Evolutionary conservation across 352 stramenopile species (phyloP).

Genomic region (Phytophthora nicotianae): DNA sequence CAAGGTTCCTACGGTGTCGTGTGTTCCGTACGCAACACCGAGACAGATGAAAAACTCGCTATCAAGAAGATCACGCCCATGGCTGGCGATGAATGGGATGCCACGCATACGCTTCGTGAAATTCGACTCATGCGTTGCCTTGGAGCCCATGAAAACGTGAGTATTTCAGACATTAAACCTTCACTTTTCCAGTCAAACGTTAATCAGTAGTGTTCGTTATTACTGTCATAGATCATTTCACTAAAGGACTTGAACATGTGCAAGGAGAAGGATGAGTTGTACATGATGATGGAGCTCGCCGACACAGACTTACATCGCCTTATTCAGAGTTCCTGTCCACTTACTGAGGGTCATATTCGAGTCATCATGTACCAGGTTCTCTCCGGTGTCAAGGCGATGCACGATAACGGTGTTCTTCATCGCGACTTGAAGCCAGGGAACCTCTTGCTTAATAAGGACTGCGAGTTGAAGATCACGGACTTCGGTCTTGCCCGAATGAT

Average conservation of each 20-base stretch:
- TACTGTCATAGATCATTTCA: conserved; percentile 77
- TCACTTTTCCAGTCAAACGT: too few species aligned
- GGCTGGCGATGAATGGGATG: conserved; percentile 88
- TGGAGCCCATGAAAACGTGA: conserved; percentile 89
- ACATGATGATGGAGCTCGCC: conserved; percentile 96
- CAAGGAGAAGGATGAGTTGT: conserved; percentile 93
- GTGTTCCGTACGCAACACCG: conserved; percentile 83
- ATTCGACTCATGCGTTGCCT: conserved; percentile 92
- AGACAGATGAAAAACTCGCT: conserved; percentile 84
- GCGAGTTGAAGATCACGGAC: conserved; percentile 93
- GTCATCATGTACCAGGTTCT: conserved; percentile 90
- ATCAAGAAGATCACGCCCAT: conserved; percentile 95
- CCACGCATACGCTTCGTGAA: conserved; percentile 90
- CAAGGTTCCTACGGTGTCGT: conserved; percentile 95
- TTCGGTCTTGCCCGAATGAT: conserved; percentile 93
- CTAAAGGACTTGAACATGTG: conserved; percentile 91
- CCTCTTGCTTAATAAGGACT: conserved; percentile 92
- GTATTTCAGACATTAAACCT: conserved; percentile 15
- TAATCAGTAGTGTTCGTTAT: not conserved
- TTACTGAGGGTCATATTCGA: conserved; percentile 81
- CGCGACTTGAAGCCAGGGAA: conserved; percentile 96
- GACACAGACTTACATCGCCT: conserved; percentile 93
- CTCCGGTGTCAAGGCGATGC: conserved; percentile 90
- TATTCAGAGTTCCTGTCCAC: conserved; percentile 88
- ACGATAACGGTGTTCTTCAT: conserved; percentile 94